Conservation (phyloP, 108 stramenopile genomes). For the Cyclotella kingstonii region DNA sequence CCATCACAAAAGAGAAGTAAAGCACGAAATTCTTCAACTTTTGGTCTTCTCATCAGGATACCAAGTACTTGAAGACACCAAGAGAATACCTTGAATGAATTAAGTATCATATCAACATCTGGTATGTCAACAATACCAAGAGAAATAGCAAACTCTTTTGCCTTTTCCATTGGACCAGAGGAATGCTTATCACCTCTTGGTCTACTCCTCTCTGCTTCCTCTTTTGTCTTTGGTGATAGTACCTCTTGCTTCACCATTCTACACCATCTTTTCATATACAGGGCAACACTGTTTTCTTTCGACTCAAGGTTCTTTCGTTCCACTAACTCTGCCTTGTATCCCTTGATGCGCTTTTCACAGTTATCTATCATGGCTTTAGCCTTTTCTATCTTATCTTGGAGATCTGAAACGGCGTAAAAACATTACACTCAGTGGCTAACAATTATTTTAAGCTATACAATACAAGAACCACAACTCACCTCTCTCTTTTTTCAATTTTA, state of each 20-base stretch:
- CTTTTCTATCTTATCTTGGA: slow-evolving; percentile 39
- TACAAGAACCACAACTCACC: too few relatives aligned
- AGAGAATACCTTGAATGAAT: slow-evolving; percentile 59
- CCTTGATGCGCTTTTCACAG: slow-evolving; percentile 42
- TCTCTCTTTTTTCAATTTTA: slow-evolving; percentile 10
- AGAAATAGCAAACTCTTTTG: slow-evolving; percentile 41
- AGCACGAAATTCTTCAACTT: slow-evolving; percentile 46
- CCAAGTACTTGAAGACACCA: slow-evolving; percentile 59
- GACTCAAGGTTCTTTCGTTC: slow-evolving; percentile 50
- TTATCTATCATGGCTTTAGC: slow-evolving; percentile 21
- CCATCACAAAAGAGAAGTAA: slow-evolving; percentile 42
- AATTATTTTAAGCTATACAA: too few relatives aligned
- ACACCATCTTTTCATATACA: slow-evolving; percentile 56
- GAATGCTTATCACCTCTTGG: slow-evolving; percentile 40
- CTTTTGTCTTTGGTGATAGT: slow-evolving; percentile 46
- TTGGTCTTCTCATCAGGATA: slow-evolving; percentile 52
- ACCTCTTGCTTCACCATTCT: slow-evolving; percentile 51
- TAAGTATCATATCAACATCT: slow-evolving; percentile 53
- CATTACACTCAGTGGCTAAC: too few relatives aligned
- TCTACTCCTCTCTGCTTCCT: slow-evolving; percentile 45
- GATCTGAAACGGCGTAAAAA: too few relatives aligned
- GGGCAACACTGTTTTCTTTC: slow-evolving; percentile 44
- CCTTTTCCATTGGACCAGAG: slow-evolving; percentile 46
- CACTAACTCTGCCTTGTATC: slow-evolving; percentile 25
- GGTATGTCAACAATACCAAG: slow-evolving; percentile 54